phyloP scores from a whole-genome alignment of 2,329 filamentous ascomycete genomes.

The Ophiosphaerella korrae region DNA sequence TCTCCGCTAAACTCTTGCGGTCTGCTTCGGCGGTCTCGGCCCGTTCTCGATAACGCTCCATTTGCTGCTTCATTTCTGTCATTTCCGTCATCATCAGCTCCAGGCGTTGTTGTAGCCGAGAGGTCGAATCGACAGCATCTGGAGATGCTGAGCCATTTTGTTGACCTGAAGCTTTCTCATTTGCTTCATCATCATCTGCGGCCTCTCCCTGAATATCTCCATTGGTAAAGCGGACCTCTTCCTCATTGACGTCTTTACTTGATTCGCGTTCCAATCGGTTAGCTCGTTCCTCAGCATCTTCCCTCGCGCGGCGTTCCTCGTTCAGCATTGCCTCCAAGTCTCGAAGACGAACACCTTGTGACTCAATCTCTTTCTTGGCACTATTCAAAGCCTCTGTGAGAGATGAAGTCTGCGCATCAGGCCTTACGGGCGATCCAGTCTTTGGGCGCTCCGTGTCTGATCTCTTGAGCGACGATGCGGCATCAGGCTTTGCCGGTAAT shows the following conservation, averaged over 20 bases:
- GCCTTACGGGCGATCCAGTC: conserved; percentile 63
- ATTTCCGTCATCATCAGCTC: conserved; percentile 81
- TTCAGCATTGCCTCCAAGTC: conserved; percentile 79
- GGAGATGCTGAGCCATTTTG: conserved; percentile 31
- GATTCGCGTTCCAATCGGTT: conserved; percentile 70
- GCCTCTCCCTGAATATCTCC: conserved; percentile 24
- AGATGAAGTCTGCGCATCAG: conserved; percentile 77
- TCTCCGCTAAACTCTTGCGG: conserved; percentile 78
- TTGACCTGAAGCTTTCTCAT: conserved; percentile 17
- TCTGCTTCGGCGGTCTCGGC: conserved; percentile 83
- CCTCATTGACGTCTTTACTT: conserved; percentile 44
- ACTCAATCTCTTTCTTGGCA: conserved; percentile 85
- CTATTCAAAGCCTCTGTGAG: conserved; percentile 83
- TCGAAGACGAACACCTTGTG: conserved; percentile 77
- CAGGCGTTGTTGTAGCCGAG: conserved; percentile 70
- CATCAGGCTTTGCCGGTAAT: conserved; percentile 89
- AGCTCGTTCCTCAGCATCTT: conserved; percentile 82
- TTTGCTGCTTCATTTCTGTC: conserved; percentile 77
- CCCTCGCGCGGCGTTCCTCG: conserved; percentile 79
- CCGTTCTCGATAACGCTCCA: conserved; percentile 76
- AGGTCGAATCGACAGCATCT: conserved; percentile 42
- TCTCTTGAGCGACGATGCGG: conserved; percentile 69
- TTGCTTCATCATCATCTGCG: conserved; percentile 7
- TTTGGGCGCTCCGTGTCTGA: conserved; percentile 77
- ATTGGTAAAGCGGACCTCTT: conserved; percentile 35